Evolutionary conservation across 2,329 filamentous ascomycete species (phyloP).

Genomic region (Verticillium nubilum): DNA sequence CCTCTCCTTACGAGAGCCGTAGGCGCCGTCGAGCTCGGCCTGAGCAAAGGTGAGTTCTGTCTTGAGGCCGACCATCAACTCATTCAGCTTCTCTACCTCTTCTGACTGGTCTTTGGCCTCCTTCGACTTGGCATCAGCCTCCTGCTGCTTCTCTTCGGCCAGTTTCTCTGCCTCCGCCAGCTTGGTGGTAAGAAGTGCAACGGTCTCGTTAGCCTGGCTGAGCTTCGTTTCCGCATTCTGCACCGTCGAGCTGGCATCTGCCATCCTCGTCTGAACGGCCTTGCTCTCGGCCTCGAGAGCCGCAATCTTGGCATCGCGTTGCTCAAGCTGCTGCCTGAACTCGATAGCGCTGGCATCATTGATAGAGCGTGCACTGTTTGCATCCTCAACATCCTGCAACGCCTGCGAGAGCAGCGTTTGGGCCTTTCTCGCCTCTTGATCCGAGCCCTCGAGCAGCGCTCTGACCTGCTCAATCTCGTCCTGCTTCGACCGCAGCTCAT

Average conservation of each 20-base stretch:
- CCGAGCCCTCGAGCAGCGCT: conserved; percentile 29
- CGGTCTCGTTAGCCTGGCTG: conserved; percentile 33
- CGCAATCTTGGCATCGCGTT: conserved; percentile 31
- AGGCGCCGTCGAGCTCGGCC: conserved; percentile 57
- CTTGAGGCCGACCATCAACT: conserved; percentile 52
- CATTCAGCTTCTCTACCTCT: conserved; percentile 44
- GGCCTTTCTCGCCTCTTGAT: conserved; percentile 29
- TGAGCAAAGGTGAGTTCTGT: conserved; percentile 56
- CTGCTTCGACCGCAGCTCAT: conserved; percentile 53
- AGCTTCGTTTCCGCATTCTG: conserved; percentile 20
- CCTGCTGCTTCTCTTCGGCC: conserved; percentile 32
- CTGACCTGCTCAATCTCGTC: conserved; percentile 44
- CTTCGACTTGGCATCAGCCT: conserved; percentile 28
- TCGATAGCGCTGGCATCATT: conserved; percentile 12
- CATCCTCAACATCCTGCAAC: conserved; percentile 40
- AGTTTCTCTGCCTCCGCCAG: conserved; percentile 22
- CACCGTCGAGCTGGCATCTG: conserved; percentile 26
- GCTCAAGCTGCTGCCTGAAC: conserved; percentile 17
- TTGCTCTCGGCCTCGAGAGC: conserved; percentile 33
- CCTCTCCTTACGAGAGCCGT: conserved; percentile 53
- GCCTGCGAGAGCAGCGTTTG: conserved; percentile 45
- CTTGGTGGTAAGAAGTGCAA: conserved; percentile 30
- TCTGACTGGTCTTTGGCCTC: conserved; percentile 42
- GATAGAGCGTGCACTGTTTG: conserved; percentile 15
- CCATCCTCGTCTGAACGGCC: conserved; percentile 31